phyloP scores from a whole-genome alignment of 257 asterid species.

The Hygrophila difformis region DNA sequence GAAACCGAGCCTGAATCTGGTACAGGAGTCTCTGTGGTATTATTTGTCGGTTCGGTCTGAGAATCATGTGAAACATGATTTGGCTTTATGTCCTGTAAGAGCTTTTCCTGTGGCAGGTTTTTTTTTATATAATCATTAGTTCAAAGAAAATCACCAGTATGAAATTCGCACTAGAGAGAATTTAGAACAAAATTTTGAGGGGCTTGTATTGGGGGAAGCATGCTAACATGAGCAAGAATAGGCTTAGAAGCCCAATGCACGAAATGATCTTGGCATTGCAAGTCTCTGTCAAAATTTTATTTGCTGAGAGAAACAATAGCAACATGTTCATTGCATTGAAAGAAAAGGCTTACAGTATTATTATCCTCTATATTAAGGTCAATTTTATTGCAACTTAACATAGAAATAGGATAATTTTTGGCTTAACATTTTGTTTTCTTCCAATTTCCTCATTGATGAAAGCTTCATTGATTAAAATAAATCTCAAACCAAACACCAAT shows the following conservation, averaged over 20 bases:
- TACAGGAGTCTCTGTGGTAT: slow-evolving; percentile 54
- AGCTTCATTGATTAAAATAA: neutral
- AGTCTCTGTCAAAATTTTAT: neutral
- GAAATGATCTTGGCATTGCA: slow-evolving; percentile 1
- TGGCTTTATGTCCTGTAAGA: slow-evolving; percentile 55
- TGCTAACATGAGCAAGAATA: neutral
- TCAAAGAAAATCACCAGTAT: too few relatives aligned
- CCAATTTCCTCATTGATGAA: too few relatives aligned
- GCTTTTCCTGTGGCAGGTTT: slow-evolving; percentile 38
- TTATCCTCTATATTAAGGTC: neutral
- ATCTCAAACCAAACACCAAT: neutral
- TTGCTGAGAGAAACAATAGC: neutral
- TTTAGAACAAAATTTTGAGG: neutral
- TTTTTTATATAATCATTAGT: too few relatives aligned
- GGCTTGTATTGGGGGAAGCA: neutral
- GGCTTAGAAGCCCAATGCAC: neutral
- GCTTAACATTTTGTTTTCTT: too few relatives aligned
- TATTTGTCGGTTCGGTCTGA: slow-evolving; percentile 51
- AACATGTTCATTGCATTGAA: neutral
- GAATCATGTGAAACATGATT: slow-evolving; percentile 50
- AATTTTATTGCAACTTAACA: too few relatives aligned
- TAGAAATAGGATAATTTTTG: too few relatives aligned
- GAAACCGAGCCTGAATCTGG: slow-evolving; percentile 91
- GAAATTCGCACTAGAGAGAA: neutral
- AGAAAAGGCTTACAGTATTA: neutral